phyloP scores from a whole-genome alignment of 306 rosid species.

The Bauhinia variegata region DNA sequence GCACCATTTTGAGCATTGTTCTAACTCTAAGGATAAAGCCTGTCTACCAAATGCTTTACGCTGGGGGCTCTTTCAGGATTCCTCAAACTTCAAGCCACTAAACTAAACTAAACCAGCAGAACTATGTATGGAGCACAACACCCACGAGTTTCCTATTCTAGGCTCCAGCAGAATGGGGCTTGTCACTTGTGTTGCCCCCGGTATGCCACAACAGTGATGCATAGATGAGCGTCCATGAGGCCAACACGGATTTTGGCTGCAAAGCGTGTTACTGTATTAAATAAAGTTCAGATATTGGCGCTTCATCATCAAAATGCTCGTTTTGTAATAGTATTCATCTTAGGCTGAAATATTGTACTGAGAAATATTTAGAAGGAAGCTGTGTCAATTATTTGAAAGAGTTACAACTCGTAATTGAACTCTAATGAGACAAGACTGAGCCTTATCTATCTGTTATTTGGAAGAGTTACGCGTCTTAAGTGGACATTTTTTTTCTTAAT shows the following conservation, averaged over 20 bases:
- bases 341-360: conserved; percentile 10
- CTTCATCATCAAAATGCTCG: conserved; percentile 5
- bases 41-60: conserved; percentile 76
- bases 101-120: conserved; percentile 19
- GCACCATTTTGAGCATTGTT: conserved; percentile 56
- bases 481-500: no score
- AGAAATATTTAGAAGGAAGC: no score
- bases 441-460: no score
- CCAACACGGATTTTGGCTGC: neutral
- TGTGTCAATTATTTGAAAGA: neutral
- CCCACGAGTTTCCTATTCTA: neutral
- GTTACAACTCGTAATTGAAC: no score
- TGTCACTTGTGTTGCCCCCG: no score
- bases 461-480: no score
- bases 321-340: conserved; percentile 4
- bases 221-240: conserved; percentile 15
- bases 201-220: neutral
- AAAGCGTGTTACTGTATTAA: neutral
- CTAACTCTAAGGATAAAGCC: conserved; percentile 66
- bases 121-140: conserved; percentile 1
- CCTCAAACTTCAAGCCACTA: conserved; percentile 49
- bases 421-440: no score
- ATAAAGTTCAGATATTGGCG: conserved; percentile 28
- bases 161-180: neutral
- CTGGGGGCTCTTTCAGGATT: conserved; percentile 77